phyloP scores from a whole-genome alignment of 345 rosid species.

The Sisymbrium irio region DNA sequence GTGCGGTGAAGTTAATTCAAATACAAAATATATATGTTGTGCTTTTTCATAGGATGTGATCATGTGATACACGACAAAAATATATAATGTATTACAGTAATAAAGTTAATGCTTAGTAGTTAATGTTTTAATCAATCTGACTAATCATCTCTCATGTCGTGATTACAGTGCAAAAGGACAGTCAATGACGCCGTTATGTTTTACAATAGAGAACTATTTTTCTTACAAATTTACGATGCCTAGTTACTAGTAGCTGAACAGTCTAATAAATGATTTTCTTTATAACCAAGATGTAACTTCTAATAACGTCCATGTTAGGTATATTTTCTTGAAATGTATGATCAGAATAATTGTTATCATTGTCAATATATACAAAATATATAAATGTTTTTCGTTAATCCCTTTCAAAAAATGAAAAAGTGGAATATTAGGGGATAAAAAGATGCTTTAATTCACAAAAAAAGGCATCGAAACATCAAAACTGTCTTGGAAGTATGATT shows the following conservation, averaged over 20 bases:
- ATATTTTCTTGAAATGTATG: not conserved
- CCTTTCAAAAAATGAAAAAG: slow-evolving; percentile 5
- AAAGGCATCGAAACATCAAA: slow-evolving; percentile 26
- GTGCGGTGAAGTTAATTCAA: slow-evolving; percentile 2
- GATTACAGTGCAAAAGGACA: not conserved
- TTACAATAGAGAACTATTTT: not conserved
- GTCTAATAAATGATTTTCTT: not conserved
- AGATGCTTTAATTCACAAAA: slow-evolving; percentile 30
- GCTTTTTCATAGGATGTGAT: not conserved
- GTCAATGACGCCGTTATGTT: not conserved
- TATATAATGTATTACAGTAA: not conserved
- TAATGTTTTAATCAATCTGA: not conserved
- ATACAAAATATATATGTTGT: not conserved
- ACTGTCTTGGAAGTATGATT: slow-evolving; percentile 30
- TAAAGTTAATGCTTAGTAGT: not conserved
- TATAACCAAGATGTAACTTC: not conserved
- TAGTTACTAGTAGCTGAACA: not conserved
- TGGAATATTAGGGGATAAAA: slow-evolving; percentile 17
- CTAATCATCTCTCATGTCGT: slow-evolving; percentile 19
- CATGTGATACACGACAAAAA: not conserved
- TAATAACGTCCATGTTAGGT: not conserved
- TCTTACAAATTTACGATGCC: not conserved
- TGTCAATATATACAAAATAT: not conserved
- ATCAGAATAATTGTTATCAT: not conserved
- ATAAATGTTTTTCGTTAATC: not conserved